Base-by-base conservation (phyloP, 768 basidiomycete species). In the Kwoniella newhampshirensis region DNA sequence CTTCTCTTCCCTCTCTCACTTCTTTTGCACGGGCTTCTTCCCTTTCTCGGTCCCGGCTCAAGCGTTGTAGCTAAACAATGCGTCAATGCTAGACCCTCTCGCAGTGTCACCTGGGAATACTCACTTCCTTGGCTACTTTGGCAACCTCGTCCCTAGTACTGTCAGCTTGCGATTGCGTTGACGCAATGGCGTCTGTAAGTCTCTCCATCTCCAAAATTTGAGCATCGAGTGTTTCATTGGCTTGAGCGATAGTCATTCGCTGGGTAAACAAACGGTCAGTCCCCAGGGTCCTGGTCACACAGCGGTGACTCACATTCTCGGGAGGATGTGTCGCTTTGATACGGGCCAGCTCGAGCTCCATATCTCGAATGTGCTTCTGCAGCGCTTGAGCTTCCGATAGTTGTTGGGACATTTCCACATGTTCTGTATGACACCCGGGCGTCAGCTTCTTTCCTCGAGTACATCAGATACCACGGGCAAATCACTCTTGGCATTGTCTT, bases 181-280 rank as follows among this genome's bases (percentile, higher is more conserved):
- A 39, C 1, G 85, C 82, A 6, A 86, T 79, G 55, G 85, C 80
- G 46, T 88, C 88, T 46, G 83, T 85, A 39, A 88, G 77, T n/a
- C 75, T 77, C 68, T 90, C 86, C 85, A 93, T 88, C 71, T 88
- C 83, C 8, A 78, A 81, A n/a, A 87, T 84, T 63, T 93, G 90
- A 11, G 82, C 82, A 9, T 85, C 84, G 1, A 91, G 83, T 51
- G 85, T 84, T 60, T 86, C 81, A 45, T 85, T 85, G 0, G 91
- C 91, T 43, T 85, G 80, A 2, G 84, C 76, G 30, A 89, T 82
- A 0, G 91, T 94, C 30, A 92, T 77, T 9, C 91, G 83, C 42
- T 91, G 86, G 18, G 36, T 8, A 17, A n/a, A 4, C 18, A 32
- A n/a, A n/a, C 11, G 3, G 23, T 20, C 15, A 12, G 36, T 54